Base-by-base conservation (phyloP, 441 rosid species). In the Hypseocharis bilobata region DNA sequence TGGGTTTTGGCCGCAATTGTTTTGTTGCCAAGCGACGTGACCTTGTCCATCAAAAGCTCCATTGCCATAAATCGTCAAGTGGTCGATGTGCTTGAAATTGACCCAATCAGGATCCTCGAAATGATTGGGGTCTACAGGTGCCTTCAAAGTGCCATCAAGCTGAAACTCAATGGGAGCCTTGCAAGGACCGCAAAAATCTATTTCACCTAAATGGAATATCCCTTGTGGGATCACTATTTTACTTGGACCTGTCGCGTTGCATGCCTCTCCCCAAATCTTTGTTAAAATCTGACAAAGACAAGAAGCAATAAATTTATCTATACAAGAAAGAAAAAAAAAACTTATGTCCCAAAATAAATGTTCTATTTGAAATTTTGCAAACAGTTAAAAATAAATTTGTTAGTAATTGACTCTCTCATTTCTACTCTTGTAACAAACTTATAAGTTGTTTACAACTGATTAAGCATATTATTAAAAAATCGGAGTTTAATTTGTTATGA, bases 21-120 rank as follows among this genome's bases (percentile, higher is more conserved):
- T 76, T 32, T 57, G 26, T 0, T 55, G 30, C 88, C 92, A 86
- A 19, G 79, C 84, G 0, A 29, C 10, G 0, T 29, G 54, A 0
- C 95, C 92, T 67, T 82, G 79, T 34, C 91, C 96, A 14, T 89
- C 89, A 13, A 89, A 82, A 4, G 62, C 34, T 19, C 93, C 89
- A 17, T 76, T 77, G 0, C 93, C 93, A 3, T 68, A 51, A 27
- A 87, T 6, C 0, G 76, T 78, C 1, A 85, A 70, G 6, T 63
- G 52, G 0, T 82, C 69, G 1, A 87, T 32, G 27, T 62, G 14
- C 1, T 55, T 56, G 74, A 89, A 76, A 25, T 26, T n/a, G 14
- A 89, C 34, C 93, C 91, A 89, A 45, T 60, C 58, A 0, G 69
- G 68, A 0, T 38, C 65, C 0, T 65, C 45, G 26, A 74, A 25